Evolutionary conservation across 1,284 basidiomycete species (phyloP), one percentile per base, ranked within the genome.

Genomic region (Trichosporon sp.): DNA sequence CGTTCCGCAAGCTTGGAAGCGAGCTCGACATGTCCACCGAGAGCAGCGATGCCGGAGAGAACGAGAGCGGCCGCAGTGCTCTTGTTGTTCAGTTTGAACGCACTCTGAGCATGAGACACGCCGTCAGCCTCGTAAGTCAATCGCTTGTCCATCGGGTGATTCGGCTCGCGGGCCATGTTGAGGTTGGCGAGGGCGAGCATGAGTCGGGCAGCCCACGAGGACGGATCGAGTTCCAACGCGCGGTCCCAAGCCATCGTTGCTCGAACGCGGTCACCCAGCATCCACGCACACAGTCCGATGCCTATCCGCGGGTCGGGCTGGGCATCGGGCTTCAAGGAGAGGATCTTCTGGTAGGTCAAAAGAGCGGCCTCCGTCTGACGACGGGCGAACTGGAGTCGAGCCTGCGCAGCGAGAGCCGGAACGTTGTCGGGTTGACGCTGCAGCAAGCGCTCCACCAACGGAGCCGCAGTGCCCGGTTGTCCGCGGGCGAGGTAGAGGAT

Each of bases 1-100:
- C 93, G 88, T 78, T 98, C 95, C 3, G 93, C 93, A 18, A 97
- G 85, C 84, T 97, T 98, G 66, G 93, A 83, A 0, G 93, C 92
- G 88, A 93, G 65, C 4, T 75, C 72, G 11, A 78, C n/a, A 58
- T 80, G 74, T 23, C 75, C 75, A 11, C 75, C 75, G 42, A 75
- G 73, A 3, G 77, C 75, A 1, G 77, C 73, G 8, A 81, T 71
- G 12, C 68, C 75, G 1, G 80, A 75, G 9, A 80, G 73, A 18
- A 76, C 77, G 4, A 81, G 68, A 9, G 77, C 77, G 0, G 78
- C 75, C 13, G 76, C 78, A 2, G 78, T 70, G 9, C 76, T 77
- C 60, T 80, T 78, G 68, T 76, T 78, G 72, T 78, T 80, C 60
- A 79, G 68, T 70, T 79, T 78, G 76, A 82, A 78, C 13, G 79